Percentiles rank a stretch among this genome's conserved stretches.
phyloP scores from a whole-genome alignment of 148 eudicot species.

The Diospyros lotus region DNA sequence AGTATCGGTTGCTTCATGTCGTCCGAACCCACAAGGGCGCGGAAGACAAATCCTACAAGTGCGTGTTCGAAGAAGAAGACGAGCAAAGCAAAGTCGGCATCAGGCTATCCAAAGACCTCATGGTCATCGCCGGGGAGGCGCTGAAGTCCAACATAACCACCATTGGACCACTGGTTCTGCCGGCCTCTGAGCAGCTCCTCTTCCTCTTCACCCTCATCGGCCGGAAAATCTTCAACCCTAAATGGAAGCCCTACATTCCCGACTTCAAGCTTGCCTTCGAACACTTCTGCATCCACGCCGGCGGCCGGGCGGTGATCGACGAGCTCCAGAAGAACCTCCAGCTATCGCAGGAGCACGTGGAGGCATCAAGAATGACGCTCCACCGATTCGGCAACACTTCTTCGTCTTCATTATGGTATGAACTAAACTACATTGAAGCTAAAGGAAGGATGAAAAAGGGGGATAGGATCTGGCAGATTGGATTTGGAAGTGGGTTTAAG shows the following conservation, averaged over 20 bases:
- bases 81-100: constrained; percentile 29
- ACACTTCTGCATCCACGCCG: constrained; percentile 36
- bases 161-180: constrained; percentile 28
- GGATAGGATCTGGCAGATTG: constrained; percentile 33
- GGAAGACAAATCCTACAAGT: constrained; percentile 17
- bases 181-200: constrained; percentile 32
- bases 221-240: constrained; percentile 20
- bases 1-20: constrained; percentile 27
- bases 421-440: constrained; percentile 33
- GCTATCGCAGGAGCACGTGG: constrained; percentile 34
- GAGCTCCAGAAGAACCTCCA: constrained; percentile 36
- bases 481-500: constrained; percentile 38
- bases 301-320: constrained; percentile 44
- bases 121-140: constrained; percentile 36
- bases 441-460: constrained; percentile 33
- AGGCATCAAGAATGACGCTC: constrained; percentile 35
- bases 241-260: constrained; percentile 34
- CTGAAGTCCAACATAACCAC: constrained; percentile 33
- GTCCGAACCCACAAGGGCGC: constrained; percentile 31
- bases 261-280: constrained; percentile 25
- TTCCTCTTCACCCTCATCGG: constrained; percentile 21
- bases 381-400: constrained; percentile 34
- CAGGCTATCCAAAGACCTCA: constrained; percentile 34
- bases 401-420: constrained; percentile 35
- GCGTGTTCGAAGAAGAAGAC: constrained; percentile 36